Conservation (phyloP, 2,329 filamentous ascomycete genomes). For the Dactylellina drechsleri region DNA sequence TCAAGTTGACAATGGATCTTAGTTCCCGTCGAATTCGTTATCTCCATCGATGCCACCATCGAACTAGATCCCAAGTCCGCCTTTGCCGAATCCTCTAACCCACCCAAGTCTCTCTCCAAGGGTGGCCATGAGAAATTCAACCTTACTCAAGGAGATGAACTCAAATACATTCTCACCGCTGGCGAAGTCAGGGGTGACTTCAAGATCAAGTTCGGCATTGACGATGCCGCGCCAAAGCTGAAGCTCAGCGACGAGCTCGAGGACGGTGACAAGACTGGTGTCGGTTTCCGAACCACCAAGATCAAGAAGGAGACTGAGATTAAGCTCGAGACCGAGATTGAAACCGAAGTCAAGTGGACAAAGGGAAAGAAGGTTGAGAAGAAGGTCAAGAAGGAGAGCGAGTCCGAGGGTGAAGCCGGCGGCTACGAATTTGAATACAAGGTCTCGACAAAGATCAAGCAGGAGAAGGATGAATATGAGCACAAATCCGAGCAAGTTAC, state of each 20-base stretch:
- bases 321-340: conserved; percentile 22
- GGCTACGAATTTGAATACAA: conserved; percentile 17
- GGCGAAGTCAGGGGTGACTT: conserved; percentile 33
- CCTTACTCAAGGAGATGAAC: conserved; percentile 27
- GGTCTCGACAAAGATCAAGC: conserved; percentile 39
- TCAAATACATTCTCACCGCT: conserved; percentile 34
- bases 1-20: neutral
- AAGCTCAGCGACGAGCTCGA: conserved; percentile 52
- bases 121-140: conserved; percentile 22
- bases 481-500: conserved; percentile 24
- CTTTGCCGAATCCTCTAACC: neutral
- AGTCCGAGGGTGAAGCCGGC: conserved; percentile 30
- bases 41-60: conserved; percentile 27
- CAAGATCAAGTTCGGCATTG: conserved; percentile 44
- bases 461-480: conserved; percentile 37
- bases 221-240: conserved; percentile 38
- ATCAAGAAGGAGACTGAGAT: conserved; percentile 39
- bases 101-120: conserved; percentile 9
- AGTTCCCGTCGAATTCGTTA: conserved; percentile 19
- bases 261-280: conserved; percentile 31
- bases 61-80: conserved; percentile 8
- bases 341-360: conserved; percentile 42
- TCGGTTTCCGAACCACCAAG: conserved; percentile 36
- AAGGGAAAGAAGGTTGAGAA: conserved; percentile 49
- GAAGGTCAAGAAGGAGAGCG: conserved; percentile 27